Percentiles rank a stretch among this genome's conserved stretches.
Evolutionary conservation across 73 alveolate genomes (phyloP).

Genomic region (Effrenium voratum): DNA sequence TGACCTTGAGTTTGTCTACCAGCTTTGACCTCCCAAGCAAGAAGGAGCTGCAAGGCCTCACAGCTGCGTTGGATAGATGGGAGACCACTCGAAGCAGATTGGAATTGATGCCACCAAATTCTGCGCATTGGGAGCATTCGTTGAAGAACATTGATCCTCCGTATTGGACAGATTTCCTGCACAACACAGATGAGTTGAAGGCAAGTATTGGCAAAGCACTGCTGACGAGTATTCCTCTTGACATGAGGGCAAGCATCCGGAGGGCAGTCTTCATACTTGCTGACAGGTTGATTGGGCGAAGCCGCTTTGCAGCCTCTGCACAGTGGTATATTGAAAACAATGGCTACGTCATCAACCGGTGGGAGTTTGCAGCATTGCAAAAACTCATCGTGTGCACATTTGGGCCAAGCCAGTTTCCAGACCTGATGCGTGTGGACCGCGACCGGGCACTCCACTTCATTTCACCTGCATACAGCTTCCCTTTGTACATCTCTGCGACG

Average conservation of each 20-base stretch:
- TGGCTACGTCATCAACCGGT: not conserved
- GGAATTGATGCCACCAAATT: not conserved
- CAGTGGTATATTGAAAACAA: not conserved
- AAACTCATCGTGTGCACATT: not conserved
- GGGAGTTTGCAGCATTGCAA: conserved; percentile 21
- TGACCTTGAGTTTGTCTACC: not conserved
- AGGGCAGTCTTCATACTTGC: not conserved
- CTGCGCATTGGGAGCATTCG: not conserved
- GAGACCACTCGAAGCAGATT: not conserved
- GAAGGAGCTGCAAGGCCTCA: not conserved
- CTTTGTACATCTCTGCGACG: conserved; percentile 12
- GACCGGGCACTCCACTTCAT: not conserved
- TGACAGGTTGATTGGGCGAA: conserved; percentile 26
- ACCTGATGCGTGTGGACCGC: not conserved
- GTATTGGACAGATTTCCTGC: conserved; percentile 25
- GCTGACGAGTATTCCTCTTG: not conserved
- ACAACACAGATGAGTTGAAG: conserved; percentile 24
- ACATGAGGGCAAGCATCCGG: no score
- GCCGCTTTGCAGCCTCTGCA: not conserved
- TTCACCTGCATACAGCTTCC: conserved; percentile 7
- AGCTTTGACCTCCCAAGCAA: not conserved
- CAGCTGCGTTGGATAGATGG: conserved; percentile 16
- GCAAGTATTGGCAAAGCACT: not conserved
- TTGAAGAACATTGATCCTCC: not conserved
- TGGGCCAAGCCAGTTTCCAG: not conserved